Conservation (phyloP, 2,329 filamentous ascomycete species). For the Diaporthe velutina region DNA sequence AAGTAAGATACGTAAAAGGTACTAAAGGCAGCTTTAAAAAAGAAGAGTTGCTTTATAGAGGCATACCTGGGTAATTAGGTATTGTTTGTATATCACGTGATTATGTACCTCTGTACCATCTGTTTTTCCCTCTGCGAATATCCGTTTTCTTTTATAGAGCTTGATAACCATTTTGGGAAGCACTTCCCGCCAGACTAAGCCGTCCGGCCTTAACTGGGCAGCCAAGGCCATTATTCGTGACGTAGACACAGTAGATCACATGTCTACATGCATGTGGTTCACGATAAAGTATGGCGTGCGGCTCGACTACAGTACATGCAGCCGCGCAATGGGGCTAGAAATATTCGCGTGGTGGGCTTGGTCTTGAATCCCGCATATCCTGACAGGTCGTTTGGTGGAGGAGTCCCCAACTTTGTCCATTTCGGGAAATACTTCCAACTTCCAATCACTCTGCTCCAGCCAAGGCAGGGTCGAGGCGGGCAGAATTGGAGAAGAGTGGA, state of each 20-base stretch:
- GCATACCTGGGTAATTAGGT: too few species aligned
- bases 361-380: background rate
- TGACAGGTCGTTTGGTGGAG: background rate
- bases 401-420: background rate
- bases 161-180: background rate
- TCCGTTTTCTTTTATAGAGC: too few species aligned
- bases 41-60: too few species aligned
- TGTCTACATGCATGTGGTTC: background rate
- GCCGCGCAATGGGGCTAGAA: background rate
- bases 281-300: background rate
- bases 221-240: background rate
- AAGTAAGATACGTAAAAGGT: too few species aligned
- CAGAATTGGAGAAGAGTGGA: background rate
- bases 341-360: background rate
- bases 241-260: background rate
- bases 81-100: too few species aligned
- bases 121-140: too few species aligned
- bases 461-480: background rate
- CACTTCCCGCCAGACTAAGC: background rate
- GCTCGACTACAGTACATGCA: background rate
- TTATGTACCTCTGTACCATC: too few species aligned
- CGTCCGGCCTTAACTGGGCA: background rate
- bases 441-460: background rate
- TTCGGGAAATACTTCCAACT: constrained; percentile 10
- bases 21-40: too few species aligned